Evolutionary conservation across 1,284 basidiomycete genomes (phyloP).

Genomic region (Papiliotrema terrestris): DNA sequence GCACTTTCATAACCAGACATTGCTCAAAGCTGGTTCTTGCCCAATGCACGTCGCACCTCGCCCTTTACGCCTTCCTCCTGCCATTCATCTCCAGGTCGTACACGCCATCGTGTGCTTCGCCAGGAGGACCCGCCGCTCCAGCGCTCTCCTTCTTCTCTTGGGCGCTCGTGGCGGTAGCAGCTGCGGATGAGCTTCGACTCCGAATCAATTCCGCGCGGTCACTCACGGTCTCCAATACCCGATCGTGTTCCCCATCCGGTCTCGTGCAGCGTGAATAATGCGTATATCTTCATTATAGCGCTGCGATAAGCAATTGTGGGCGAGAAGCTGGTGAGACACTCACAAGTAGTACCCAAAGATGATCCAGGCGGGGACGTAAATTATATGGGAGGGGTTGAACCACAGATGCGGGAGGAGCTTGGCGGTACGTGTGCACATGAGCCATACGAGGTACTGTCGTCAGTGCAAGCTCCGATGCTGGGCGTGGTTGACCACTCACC

Average conservation of each 20-base stretch:
- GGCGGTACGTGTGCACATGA: conserved; percentile 73
- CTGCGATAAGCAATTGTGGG: conserved; percentile 53
- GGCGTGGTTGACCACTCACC: conserved; percentile 20
- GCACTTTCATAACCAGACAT: too few relatives aligned
- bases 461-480: not conserved
- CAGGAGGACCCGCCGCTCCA: conserved; percentile 12
- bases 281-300: conserved; percentile 81
- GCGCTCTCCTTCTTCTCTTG: conserved; percentile 22
- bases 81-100: conserved; percentile 42
- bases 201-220: too few relatives aligned
- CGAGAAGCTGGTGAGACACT: conserved; percentile 9
- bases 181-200: conserved; percentile 4
- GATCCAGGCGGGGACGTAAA: conserved; percentile 88
- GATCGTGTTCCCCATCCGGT: conserved; percentile 88
- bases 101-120: conserved; percentile 16
- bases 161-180: conserved; percentile 39
- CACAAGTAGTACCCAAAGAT: conserved; percentile 69
- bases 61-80: not conserved
- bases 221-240: conserved; percentile 71
- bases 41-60: not conserved
- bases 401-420: conserved; percentile 87
- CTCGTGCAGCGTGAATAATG: conserved; percentile 76
- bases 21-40: too few relatives aligned
- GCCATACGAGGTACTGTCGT: conserved; percentile 71
- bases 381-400: conserved; percentile 75